A percentile compares a stretch with the other conserved stretches of the same genome.
phyloP scores from a whole-genome alignment of 345 rosid species.

The Isatis tinctoria region DNA sequence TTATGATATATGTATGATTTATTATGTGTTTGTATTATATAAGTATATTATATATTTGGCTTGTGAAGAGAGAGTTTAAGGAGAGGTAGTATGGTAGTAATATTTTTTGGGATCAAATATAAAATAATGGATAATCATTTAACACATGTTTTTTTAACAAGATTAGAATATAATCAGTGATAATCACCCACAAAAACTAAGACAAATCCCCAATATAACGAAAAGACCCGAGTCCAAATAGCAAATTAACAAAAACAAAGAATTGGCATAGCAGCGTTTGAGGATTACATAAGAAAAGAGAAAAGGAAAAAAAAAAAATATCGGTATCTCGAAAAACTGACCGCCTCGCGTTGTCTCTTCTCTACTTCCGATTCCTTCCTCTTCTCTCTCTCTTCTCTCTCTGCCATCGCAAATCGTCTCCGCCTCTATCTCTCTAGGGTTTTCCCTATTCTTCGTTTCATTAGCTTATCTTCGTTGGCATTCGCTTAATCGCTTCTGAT shows the following conservation, averaged over 20 bases:
- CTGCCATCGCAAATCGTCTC: constrained; percentile 18
- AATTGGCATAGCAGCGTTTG: neutral
- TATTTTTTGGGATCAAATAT: too few relatives aligned
- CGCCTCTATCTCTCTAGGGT: constrained; percentile 24
- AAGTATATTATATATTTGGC: too few relatives aligned
- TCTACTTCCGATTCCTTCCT: constrained; percentile 17
- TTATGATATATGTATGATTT: too few relatives aligned
- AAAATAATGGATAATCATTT: too few relatives aligned
- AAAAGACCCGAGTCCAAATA: constrained; percentile 9
- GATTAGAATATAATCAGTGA: neutral
- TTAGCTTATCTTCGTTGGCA: constrained; percentile 14
- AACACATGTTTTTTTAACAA: too few relatives aligned
- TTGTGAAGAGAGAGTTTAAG: too few relatives aligned
- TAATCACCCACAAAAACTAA: neutral
- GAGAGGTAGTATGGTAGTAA: too few relatives aligned
- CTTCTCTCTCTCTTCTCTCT: neutral
- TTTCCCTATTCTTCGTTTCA: neutral
- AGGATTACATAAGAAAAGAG: constrained; percentile 2
- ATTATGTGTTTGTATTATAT: too few relatives aligned
- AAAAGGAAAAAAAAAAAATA: neutral
- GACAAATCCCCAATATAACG: neutral
- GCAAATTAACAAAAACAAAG: neutral
- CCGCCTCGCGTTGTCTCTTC: constrained; percentile 29
- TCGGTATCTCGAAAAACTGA: constrained; percentile 23
- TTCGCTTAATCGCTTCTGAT: constrained; percentile 25